These are phyloP conservation scores for Xylaria sp. DNA, from an alignment of 2,329 filamentous ascomycete species.

Conservation along the genomic window DNA sequence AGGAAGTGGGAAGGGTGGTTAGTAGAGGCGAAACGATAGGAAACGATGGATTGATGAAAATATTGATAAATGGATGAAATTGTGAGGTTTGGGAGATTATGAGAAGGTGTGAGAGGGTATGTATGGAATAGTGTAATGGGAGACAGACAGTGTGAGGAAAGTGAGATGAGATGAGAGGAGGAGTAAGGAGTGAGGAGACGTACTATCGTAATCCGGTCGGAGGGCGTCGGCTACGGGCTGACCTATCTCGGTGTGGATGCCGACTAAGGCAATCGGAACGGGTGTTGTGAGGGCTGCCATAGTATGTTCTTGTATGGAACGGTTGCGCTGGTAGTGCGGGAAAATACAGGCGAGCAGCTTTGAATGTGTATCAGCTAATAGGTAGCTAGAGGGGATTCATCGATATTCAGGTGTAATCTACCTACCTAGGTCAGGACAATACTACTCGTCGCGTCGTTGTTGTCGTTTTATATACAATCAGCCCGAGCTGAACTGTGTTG, in stretches of 20 bases:
- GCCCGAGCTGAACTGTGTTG: neutral
- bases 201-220: constrained; percentile 29
- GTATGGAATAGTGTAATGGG: neutral
- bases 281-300: neutral
- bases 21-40: too few relatives aligned
- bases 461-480: neutral
- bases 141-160: neutral
- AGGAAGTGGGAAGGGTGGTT: neutral
- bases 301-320: neutral
- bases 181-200: neutral
- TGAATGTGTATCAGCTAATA: neutral
- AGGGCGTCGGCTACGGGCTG: constrained; percentile 18
- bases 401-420: too few relatives aligned
- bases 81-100: too few relatives aligned
- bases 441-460: neutral
- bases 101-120: too few relatives aligned
- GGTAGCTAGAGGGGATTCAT: too few relatives aligned
- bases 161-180: neutral
- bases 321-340: neutral
- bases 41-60: too few relatives aligned
- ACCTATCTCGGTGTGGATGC: constrained; percentile 27
- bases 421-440: too few relatives aligned
- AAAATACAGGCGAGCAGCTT: neutral
- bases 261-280: constrained; percentile 27
- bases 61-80: too few relatives aligned